Percentiles rank a stretch among this genome's conserved stretches.
phyloP scores from a whole-genome alignment of 1,139 yeast genomes.

The Geotrichum histeridarum region DNA sequence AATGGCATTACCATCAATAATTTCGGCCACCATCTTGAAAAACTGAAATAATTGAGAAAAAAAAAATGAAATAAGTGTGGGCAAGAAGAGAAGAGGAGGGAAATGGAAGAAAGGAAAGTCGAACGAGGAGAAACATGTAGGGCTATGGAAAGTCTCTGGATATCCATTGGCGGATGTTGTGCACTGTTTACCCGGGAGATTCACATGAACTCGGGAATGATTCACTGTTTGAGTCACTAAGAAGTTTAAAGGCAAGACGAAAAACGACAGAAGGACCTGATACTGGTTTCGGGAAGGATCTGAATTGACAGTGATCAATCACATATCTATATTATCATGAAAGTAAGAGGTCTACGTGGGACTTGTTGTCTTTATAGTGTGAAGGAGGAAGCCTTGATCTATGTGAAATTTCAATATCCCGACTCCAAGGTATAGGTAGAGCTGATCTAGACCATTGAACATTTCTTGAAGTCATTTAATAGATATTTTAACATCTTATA shows the following conservation, averaged over 20 bases:
- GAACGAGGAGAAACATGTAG: not conserved
- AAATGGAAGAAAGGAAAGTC: not conserved
- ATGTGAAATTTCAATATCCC: too few relatives aligned
- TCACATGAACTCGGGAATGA: not conserved
- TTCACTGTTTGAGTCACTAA: constrained; percentile 1
- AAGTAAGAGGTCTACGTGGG: too few relatives aligned
- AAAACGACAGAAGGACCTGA: not conserved
- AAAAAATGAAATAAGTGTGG: constrained; percentile 28
- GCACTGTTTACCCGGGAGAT: not conserved
- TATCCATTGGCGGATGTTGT: not conserved
- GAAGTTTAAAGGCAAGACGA: not conserved
- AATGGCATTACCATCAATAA: constrained; percentile 64
- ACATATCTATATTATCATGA: too few relatives aligned
- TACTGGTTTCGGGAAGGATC: too few relatives aligned
- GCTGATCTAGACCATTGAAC: too few relatives aligned
- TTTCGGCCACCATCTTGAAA: constrained; percentile 32
- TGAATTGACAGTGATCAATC: too few relatives aligned
- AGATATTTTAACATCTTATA: too few relatives aligned
- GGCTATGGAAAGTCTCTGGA: not conserved
- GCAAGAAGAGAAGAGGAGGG: not conserved
- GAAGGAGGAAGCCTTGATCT: too few relatives aligned
- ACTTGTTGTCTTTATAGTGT: too few relatives aligned
- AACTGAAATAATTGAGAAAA: too few relatives aligned
- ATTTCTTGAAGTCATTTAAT: too few relatives aligned
- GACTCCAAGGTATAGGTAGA: too few relatives aligned